Base-by-base conservation (phyloP, 164 flowering plant species). In the Kalanchoe fedtschenkoi region DNA sequence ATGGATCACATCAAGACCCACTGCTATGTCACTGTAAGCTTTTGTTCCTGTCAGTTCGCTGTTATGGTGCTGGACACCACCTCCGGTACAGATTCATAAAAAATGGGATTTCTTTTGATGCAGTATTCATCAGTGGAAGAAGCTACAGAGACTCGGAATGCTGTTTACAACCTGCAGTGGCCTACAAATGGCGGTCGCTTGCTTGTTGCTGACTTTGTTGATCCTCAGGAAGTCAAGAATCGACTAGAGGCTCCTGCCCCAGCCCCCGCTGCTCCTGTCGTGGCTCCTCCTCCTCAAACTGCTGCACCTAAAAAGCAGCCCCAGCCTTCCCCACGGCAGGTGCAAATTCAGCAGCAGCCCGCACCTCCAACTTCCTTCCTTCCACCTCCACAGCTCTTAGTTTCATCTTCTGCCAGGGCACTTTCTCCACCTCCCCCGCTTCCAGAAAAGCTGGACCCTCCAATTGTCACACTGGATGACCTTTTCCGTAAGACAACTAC, bases 1-100 rank as follows among this genome's bases (percentile, higher is more conserved):
- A 93, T 93, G 98, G 98, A 93, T 69, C 90, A 85, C 37, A 93
- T 93, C 67, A 93, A 93, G 74, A 93, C 97, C 21, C 98, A 93
- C 68, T 93, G 98, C 80, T 93, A 81, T 77, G 92, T 93, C 28
- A 78, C 84, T 21, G 98, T 93, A 78, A 78, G 81, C 62, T 29
- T 34, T 51, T 5, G 1, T 26, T 24, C 17, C 21, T 14, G 5
- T 11, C 56, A 24, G 2, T 2, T 2, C n/a, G 30, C 30, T 51
- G 11, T 47, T 2, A 6, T 22, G n/a, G 30, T 26, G 32, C 16
- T 26, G 56, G 30, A 26, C 1, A 14, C 54, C 28, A 47, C 54
- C 6, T 6, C 9, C 11, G 22, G 39, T 4, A 15, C 22, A 47
- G 1, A 17, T 17, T 47, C 13, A 47, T 47, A 47, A 47, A 21